A percentile compares a stretch with the other conserved stretches of the same genome.
Conservation (phyloP, 2,329 filamentous ascomycete genomes). For the Lachnellula suecica region DNA sequence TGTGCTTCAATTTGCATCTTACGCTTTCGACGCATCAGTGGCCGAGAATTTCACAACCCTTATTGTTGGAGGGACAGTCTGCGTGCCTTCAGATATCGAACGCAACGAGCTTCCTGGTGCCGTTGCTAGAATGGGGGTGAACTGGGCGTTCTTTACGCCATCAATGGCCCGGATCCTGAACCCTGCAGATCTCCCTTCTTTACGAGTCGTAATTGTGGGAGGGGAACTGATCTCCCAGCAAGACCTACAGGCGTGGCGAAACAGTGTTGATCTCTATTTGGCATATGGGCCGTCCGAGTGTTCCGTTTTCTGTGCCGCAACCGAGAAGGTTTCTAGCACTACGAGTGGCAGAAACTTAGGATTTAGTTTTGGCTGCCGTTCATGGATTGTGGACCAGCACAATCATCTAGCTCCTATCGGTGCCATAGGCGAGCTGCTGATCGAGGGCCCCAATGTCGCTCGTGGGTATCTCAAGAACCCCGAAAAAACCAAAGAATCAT, state of each 20-base stretch:
- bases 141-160: conserved; percentile 1
- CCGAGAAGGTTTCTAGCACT: not conserved
- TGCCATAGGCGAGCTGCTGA: conserved; percentile 25
- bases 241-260: not conserved
- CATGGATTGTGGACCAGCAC: conserved; percentile 37
- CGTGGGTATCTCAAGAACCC: conserved; percentile 60
- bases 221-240: not conserved
- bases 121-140: not conserved
- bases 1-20: conserved; percentile 21
- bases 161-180: not conserved
- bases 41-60: conserved; percentile 21
- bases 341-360: conserved; percentile 2
- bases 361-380: not conserved
- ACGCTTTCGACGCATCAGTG: conserved; percentile 21
- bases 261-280: not conserved
- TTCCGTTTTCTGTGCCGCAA: conserved; percentile 26
- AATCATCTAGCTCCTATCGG: conserved; percentile 23
- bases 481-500: conserved; percentile 55
- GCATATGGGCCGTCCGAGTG: conserved; percentile 83
- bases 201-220: not conserved
- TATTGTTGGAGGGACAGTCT: conserved; percentile 20
- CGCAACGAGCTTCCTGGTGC: conserved; percentile 66
- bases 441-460: conserved; percentile 55
- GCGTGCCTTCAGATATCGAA: conserved; percentile 14
- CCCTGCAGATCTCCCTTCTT: not conserved